These are phyloP conservation scores for Colletotrichum zoysiae DNA, from an alignment of 2,329 filamentous ascomycete genomes.

Conservation along the genomic window DNA sequence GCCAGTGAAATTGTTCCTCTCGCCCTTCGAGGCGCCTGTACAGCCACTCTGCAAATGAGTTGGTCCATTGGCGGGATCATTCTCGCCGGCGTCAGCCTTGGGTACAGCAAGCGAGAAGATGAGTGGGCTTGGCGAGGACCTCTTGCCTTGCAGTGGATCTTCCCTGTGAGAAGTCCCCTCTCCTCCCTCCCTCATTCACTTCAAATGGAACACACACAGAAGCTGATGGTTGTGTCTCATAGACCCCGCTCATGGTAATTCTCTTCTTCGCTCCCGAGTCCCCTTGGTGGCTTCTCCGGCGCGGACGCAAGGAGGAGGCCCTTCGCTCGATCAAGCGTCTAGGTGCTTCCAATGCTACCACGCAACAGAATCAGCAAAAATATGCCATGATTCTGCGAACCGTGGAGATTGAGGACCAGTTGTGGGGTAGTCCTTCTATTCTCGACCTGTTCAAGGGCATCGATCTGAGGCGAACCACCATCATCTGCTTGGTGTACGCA, in stretches of 20 bases:
- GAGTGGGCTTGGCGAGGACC: slow-evolving; percentile 58
- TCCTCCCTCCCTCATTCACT: too few relatives aligned
- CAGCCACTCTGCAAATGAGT: slow-evolving; percentile 73
- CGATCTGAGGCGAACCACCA: slow-evolving; percentile 66
- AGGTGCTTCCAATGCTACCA: slow-evolving; percentile 46
- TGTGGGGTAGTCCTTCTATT: slow-evolving; percentile 58
- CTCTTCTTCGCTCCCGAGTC: slow-evolving; percentile 64
- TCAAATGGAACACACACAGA: too few relatives aligned
- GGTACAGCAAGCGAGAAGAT: slow-evolving; percentile 57
- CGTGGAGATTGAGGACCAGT: slow-evolving; percentile 63
- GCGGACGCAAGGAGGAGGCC: slow-evolving; percentile 58
- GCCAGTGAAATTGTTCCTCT: slow-evolving; percentile 71
- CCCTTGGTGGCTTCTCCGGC: slow-evolving; percentile 67
- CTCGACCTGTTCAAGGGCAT: slow-evolving; percentile 67
- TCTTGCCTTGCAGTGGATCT: slow-evolving; percentile 70
- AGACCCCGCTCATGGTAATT: slow-evolving; percentile 65
- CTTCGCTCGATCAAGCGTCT: slow-evolving; percentile 61
- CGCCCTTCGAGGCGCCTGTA: slow-evolving; percentile 66
- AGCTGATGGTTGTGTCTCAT: not conserved
- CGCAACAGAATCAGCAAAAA: slow-evolving; percentile 55
- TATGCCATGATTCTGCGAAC: slow-evolving; percentile 70
- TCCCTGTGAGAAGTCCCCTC: slow-evolving; percentile 51
- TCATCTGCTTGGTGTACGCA: slow-evolving; percentile 69
- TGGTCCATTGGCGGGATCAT: slow-evolving; percentile 73
- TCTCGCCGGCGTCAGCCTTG: slow-evolving; percentile 66